Evolutionary conservation across 2,329 filamentous ascomycete genomes (phyloP).

Genomic region (Alternaria tenuissima): DNA sequence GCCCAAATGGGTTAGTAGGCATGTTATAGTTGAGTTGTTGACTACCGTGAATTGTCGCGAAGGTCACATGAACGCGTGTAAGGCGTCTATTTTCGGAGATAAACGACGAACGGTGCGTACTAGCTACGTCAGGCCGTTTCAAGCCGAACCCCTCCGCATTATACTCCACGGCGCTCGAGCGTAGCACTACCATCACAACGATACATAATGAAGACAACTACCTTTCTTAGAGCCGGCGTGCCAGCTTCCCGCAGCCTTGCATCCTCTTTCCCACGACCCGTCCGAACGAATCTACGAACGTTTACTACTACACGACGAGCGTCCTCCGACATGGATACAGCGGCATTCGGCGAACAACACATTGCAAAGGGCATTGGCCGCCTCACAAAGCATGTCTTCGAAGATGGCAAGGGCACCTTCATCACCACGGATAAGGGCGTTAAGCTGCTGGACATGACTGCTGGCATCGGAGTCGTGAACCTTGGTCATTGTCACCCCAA

Average conservation of each 20-base stretch:
- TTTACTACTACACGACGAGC: slow-evolving; percentile 29
- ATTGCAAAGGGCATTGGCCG: slow-evolving; percentile 43
- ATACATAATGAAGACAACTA: slow-evolving; percentile 13
- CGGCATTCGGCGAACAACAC: slow-evolving; percentile 39
- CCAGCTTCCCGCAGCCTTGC: slow-evolving; percentile 24
- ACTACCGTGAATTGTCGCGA: slow-evolving; percentile 1
- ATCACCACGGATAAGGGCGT: slow-evolving; percentile 44
- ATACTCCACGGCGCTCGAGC: not conserved
- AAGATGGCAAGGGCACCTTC: slow-evolving; percentile 40
- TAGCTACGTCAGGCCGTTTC: slow-evolving; percentile 17
- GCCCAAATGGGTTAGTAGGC: not conserved
- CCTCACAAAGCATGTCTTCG: slow-evolving; percentile 43
- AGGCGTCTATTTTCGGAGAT: slow-evolving; percentile 18
- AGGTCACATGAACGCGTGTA: slow-evolving; percentile 24
- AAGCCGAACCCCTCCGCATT: slow-evolving; percentile 3
- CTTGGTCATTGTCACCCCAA: slow-evolving; percentile 43
- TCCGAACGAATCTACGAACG: slow-evolving; percentile 16
- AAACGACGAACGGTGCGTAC: not conserved
- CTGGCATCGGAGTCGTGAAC: slow-evolving; percentile 42
- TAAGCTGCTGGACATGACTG: slow-evolving; percentile 41
- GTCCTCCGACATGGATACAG: slow-evolving; percentile 28
- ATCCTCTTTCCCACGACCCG: slow-evolving; percentile 17
- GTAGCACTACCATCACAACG: not conserved
- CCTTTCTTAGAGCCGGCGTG: slow-evolving; percentile 20
- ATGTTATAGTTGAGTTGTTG: not conserved